Percentiles rank a stretch among this genome's conserved stretches.
These are phyloP conservation scores for Centella asiatica DNA, from an alignment of 129 eudicot species.

Conservation along the genomic window DNA sequence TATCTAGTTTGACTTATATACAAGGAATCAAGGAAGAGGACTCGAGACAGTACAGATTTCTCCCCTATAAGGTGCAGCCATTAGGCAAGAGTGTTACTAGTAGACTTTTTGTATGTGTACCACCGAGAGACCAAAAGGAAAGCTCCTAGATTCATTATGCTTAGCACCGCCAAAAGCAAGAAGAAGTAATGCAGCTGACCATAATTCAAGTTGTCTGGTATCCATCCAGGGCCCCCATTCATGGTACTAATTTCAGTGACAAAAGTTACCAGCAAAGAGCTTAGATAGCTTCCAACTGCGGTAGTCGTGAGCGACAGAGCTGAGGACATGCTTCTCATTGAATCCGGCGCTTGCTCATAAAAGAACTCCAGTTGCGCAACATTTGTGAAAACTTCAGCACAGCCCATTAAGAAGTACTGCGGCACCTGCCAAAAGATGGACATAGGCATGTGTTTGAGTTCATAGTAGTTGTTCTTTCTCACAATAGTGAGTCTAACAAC, in stretches of 20 bases:
- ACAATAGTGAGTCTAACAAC: conserved; percentile 3
- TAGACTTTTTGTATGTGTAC: background rate
- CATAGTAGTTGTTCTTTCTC: conserved; percentile 14
- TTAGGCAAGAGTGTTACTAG: no score
- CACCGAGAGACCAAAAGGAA: conserved; percentile 7
- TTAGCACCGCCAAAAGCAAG: conserved; percentile 15
- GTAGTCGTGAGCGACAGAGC: conserved; percentile 7
- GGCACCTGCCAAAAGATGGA: conserved; percentile 19
- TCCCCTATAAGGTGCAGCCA: no score
- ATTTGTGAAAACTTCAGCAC: conserved; percentile 12
- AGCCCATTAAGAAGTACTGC: conserved; percentile 5
- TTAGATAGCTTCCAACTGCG: conserved; percentile 8
- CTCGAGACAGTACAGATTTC: no score
- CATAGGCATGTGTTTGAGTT: conserved; percentile 7
- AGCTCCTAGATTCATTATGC: conserved; percentile 8
- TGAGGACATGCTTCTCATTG: conserved; percentile 15
- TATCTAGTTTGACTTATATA: no score
- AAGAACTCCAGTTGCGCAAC: conserved; percentile 15
- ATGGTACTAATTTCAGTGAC: conserved; percentile 4
- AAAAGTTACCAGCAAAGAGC: conserved; percentile 12
- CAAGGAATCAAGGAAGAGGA: no score
- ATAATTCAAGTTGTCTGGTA: conserved; percentile 18
- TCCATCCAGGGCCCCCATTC: conserved; percentile 15
- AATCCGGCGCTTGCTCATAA: conserved; percentile 19
- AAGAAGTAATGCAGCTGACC: conserved; percentile 17